Conservation (phyloP, 306 rosid genomes). For the Rosa multiflora region DNA sequence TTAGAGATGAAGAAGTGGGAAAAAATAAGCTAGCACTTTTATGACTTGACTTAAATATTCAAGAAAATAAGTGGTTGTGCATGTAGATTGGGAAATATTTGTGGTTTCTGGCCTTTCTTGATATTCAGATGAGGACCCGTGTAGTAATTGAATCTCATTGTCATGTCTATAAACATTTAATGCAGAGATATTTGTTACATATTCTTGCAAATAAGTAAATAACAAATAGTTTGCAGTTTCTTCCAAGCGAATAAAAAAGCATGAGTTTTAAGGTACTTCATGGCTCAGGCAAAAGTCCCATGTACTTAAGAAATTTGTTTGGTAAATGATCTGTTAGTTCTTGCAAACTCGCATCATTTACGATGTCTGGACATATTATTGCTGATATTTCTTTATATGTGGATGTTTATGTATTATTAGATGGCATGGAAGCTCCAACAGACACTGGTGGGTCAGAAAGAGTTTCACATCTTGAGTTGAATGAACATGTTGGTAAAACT, state of each 20-base stretch:
- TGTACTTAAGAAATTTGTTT: neutral
- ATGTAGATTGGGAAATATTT: neutral
- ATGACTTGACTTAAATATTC: neutral
- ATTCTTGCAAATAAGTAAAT: neutral
- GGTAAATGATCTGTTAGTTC: neutral
- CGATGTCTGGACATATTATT: neutral
- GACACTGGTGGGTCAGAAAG: constrained; percentile 14
- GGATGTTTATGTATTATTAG: constrained; percentile 27
- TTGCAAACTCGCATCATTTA: neutral
- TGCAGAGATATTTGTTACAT: neutral
- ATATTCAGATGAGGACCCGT: neutral
- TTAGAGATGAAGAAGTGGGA: neutral
- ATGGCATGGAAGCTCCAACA: constrained; percentile 26
- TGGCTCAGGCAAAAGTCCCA: neutral
- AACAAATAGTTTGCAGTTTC: neutral
- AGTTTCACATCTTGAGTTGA: constrained; percentile 13
- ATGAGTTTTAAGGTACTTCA: neutral
- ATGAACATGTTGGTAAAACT: constrained; percentile 21
- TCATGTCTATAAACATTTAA: neutral
- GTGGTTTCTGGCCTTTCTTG: neutral
- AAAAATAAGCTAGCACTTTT: neutral
- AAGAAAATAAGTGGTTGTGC: neutral
- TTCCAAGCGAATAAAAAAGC: neutral
- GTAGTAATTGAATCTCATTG: neutral
- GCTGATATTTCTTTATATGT: constrained; percentile 15